These are phyloP conservation scores for Pogostemon cablin DNA, from an alignment of 257 asterid species.

Conservation along the genomic window DNA sequence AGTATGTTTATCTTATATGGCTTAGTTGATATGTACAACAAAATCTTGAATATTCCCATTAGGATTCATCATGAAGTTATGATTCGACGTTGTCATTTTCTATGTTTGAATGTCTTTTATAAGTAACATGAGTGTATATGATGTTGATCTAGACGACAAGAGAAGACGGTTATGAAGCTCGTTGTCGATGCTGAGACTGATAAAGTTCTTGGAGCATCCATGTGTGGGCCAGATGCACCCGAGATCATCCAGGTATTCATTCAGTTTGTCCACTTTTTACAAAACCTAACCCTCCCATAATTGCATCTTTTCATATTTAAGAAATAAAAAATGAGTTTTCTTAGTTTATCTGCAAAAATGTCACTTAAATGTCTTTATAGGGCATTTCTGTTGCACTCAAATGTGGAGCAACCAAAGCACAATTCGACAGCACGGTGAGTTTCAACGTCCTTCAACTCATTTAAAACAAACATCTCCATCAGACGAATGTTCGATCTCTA, in stretches of 20 bases:
- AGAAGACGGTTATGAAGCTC: conserved; percentile 89
- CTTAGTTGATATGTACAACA: too few species aligned
- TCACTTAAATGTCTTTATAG: conserved; percentile 36
- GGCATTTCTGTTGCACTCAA: conserved; percentile 88
- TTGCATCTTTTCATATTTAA: too few species aligned
- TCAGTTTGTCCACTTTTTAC: neutral
- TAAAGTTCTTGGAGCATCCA: conserved; percentile 94
- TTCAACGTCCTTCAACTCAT: neutral
- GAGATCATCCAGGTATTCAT: conserved; percentile 88
- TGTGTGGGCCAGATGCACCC: conserved; percentile 98
- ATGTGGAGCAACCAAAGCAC: conserved; percentile 96
- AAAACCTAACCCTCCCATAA: too few species aligned
- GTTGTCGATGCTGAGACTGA: conserved; percentile 81
- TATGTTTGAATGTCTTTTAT: neutral
- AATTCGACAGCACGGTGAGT: conserved; percentile 85
- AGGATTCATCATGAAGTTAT: neutral
- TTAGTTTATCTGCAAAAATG: neutral
- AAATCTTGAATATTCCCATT: neutral
- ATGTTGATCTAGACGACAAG: conserved; percentile 69
- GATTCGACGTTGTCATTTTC: neutral
- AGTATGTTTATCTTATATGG: neutral
- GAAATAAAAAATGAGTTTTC: too few species aligned
- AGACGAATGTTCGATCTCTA: too few species aligned
- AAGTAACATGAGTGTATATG: neutral
- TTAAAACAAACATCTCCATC: conserved; percentile 1